A percentile compares a stretch with the other conserved stretches of the same genome.
These are phyloP conservation scores for Aspergillus conjunctus DNA, from an alignment of 495 filamentous ascomycete genomes.

Conservation along the genomic window DNA sequence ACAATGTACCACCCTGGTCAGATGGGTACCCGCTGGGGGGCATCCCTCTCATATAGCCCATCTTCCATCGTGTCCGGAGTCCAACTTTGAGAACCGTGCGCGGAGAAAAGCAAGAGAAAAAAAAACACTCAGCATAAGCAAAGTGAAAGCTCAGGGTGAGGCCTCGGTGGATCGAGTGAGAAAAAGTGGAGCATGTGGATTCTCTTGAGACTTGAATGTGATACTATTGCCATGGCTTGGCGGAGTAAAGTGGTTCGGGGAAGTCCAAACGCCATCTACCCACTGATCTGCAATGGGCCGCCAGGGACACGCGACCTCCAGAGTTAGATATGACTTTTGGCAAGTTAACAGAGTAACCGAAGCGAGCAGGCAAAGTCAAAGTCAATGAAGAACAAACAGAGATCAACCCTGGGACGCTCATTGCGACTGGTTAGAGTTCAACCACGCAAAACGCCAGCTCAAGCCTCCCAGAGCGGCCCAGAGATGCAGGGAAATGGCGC, in stretches of 20 bases:
- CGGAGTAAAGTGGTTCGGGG: too few relatives aligned
- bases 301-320: background rate
- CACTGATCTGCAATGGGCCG: background rate
- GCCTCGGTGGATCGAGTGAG: too few relatives aligned
- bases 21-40: background rate
- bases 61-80: background rate
- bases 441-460: background rate
- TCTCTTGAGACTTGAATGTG: too few relatives aligned
- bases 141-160: too few relatives aligned
- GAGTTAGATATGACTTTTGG: background rate
- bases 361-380: too few relatives aligned
- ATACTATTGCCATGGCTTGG: too few relatives aligned
- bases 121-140: too few relatives aligned
- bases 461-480: background rate
- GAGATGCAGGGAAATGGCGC: background rate
- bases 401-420: background rate
- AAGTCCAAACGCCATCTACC: too few relatives aligned
- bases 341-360: background rate
- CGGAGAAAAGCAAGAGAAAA: too few relatives aligned
- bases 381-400: too few relatives aligned
- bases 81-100: background rate
- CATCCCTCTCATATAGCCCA: background rate
- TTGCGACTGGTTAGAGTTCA: too few relatives aligned
- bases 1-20: background rate
- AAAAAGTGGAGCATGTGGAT: too few relatives aligned